Conservation (phyloP, 306 rosid species). For the Dalbergia oliveri region DNA sequence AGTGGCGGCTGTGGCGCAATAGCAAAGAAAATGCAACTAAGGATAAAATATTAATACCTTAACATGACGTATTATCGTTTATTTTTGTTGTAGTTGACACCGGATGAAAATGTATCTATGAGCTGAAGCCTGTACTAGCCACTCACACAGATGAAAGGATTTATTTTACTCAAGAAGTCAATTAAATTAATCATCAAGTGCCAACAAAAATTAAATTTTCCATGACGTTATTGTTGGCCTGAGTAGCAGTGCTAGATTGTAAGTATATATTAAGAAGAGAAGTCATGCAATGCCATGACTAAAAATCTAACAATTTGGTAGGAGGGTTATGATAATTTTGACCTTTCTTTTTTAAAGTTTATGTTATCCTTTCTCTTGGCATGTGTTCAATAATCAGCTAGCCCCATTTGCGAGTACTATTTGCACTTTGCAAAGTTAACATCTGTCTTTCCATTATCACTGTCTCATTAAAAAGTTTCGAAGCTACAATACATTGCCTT, state of each 20-base stretch:
- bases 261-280: too few relatives aligned
- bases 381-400: too few relatives aligned
- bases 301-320: too few relatives aligned
- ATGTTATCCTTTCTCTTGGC: too few relatives aligned
- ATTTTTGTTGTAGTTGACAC: background rate
- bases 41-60: background rate
- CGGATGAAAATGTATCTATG: too few relatives aligned
- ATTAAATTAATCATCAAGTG: background rate
- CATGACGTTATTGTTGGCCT: background rate
- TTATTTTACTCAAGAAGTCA: too few relatives aligned
- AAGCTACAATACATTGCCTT: background rate
- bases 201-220: background rate
- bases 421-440: background rate
- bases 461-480: background rate
- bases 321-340: too few relatives aligned
- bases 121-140: too few relatives aligned
- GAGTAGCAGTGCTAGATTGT: background rate
- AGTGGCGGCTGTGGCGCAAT: conserved; percentile 28
- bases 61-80: background rate
- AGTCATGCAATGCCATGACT: too few relatives aligned
- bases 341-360: too few relatives aligned
- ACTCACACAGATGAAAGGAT: too few relatives aligned
- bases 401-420: too few relatives aligned
- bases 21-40: conserved; percentile 31
- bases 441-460: background rate